Conservation (phyloP, 768 basidiomycete species). For the Mycena crocata region DNA sequence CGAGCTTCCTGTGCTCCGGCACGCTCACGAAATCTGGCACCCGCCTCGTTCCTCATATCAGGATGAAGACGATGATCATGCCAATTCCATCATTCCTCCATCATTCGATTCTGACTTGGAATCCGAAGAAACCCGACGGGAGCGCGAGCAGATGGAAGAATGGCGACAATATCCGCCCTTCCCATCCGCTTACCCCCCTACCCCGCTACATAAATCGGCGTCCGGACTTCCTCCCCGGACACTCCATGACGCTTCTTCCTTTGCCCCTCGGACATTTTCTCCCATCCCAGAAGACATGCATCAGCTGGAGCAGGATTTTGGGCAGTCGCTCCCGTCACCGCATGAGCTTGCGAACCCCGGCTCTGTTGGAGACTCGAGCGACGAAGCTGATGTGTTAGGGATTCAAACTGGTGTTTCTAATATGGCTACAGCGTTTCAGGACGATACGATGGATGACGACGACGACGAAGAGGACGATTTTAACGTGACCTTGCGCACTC, state of each 20-base stretch:
- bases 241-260: conserved; percentile 11
- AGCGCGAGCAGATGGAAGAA: conserved; percentile 60
- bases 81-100: conserved; percentile 23
- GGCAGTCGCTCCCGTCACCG: conserved; percentile 73
- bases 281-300: conserved; percentile 53
- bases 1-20: not conserved
- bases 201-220: conserved; percentile 59
- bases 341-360: conserved; percentile 70
- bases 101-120: not conserved
- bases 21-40: conserved; percentile 66
- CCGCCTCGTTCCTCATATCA: conserved; percentile 64
- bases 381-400: conserved; percentile 48
- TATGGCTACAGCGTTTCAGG: conserved; percentile 41
- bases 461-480: conserved; percentile 71
- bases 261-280: conserved; percentile 40
- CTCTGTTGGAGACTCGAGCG: conserved; percentile 73
- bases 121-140: conserved; percentile 24
- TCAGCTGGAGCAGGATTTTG: conserved; percentile 68
- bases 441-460: conserved; percentile 43
- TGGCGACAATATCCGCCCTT: conserved; percentile 82
- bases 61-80: conserved; percentile 41
- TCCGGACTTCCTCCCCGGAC: conserved; percentile 43
- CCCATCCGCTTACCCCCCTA: conserved; percentile 82
- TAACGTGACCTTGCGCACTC: conserved; percentile 75
- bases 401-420: conserved; percentile 17